Base-by-base conservation (phyloP, 257 asterid genomes). In the Solanum ahanhuiri region DNA sequence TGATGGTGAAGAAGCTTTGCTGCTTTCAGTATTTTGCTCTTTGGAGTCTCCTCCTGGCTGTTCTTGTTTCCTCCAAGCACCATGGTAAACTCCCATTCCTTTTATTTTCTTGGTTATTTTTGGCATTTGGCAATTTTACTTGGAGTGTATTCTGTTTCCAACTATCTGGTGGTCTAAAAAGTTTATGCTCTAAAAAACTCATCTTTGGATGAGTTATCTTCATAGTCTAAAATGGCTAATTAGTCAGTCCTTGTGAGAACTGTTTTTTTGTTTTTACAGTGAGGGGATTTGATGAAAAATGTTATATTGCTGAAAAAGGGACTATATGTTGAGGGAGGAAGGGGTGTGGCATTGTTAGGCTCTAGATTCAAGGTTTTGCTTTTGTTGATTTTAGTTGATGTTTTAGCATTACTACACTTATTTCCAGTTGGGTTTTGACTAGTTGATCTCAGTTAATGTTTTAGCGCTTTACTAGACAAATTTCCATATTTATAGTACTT, bases 41-140 rank as follows among this genome's bases (percentile, higher is more conserved):
- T 84, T 90, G 83, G 83, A 66, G 86, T 91, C 90, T 92, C 87
- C 87, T 92, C 22, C 89, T 87, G 15, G 85, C 91, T 39, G 86
- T 89, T 54, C 82, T 75, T 60, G 95, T 88, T 88, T 91, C 85
- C 89, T 91, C 94, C 90, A 88, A 91, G 81, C 67, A 91, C 84
- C 93, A 88, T 88, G 98, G 97, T 94, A 89, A 87, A 82, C 70
- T 0, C 22, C 20, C 41, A 45, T 7, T 31, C 35, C 23, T 34
- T 87, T 1, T 12, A 69, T 35, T 83, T 37, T n/a, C 22, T 57
- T 22, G 15, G 8, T 0, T 73, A 9, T 60, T 72, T 11, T 82
- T 33, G 15, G 67, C n/a, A 64, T 20, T 75, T 81, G 82, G n/a
- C 70, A 71, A 48, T 39, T 75, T 75, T n/a, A 76, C 35, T 41